Evolutionary conservation across 2,329 filamentous ascomycete species (phyloP).

Genomic region (Zopfia rhizophila): DNA sequence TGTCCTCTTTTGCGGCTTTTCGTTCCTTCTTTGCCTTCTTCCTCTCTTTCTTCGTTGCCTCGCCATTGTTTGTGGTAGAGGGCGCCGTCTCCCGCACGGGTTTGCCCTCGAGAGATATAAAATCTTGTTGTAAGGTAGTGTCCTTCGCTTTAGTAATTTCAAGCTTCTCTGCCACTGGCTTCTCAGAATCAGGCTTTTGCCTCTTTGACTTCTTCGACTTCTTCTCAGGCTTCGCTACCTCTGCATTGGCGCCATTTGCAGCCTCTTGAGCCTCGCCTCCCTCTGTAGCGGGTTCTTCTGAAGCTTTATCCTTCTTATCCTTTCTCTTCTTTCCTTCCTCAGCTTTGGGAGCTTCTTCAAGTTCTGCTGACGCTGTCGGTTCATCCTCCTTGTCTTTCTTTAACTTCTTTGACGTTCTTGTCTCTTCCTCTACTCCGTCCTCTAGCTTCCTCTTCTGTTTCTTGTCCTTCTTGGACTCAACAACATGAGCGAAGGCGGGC

Average conservation of each 20-base stretch:
- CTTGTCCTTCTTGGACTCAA: slow-evolving; percentile 41
- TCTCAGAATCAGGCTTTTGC: slow-evolving; percentile 18
- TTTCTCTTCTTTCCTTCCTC: neutral
- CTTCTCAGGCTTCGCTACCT: slow-evolving; percentile 28
- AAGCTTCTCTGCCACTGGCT: neutral
- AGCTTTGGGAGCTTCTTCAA: neutral
- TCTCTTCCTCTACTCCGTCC: slow-evolving; percentile 32
- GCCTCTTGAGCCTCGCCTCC: slow-evolving; percentile 10
- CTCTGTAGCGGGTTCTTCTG: too few relatives aligned
- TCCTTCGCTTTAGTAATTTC: slow-evolving; percentile 20
- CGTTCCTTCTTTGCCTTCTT: slow-evolving; percentile 12
- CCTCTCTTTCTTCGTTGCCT: neutral
- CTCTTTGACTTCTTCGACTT: slow-evolving; percentile 30
- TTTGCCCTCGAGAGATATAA: slow-evolving; percentile 21
- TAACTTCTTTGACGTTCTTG: slow-evolving; percentile 36
- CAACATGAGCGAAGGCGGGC: too few relatives aligned
- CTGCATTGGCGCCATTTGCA: slow-evolving; percentile 13
- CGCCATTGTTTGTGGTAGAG: slow-evolving; percentile 21
- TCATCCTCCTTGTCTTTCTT: slow-evolving; percentile 29
- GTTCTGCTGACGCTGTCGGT: neutral
- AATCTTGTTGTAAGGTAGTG: slow-evolving; percentile 15
- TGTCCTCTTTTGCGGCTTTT: slow-evolving; percentile 11
- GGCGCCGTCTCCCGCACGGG: too few relatives aligned
- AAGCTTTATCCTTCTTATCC: neutral
- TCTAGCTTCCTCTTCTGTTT: slow-evolving; percentile 43